Base-by-base conservation (phyloP, 2,329 filamentous ascomycete genomes). In the Incumbomyces delicatus region DNA sequence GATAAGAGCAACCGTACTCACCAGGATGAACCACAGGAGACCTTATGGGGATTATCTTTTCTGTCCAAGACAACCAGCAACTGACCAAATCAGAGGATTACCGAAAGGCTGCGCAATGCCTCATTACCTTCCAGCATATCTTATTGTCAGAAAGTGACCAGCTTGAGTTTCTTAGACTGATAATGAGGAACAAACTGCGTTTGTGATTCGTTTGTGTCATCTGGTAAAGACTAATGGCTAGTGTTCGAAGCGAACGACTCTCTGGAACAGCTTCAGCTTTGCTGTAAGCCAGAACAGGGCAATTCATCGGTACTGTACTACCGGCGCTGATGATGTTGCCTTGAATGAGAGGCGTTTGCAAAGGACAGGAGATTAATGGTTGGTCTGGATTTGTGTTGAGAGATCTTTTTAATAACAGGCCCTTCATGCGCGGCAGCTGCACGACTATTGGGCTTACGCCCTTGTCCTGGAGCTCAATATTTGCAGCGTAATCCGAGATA, bases 321-420 rank as follows among this genome's bases (percentile, higher is more conserved):
- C 42, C 20, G 30, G n/a, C 22, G 4, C 7, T 27, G 22, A 27
- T 8, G 8, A 27, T 27, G 22, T 5, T 27, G 22, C 22, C 22
- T 8, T 8, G 22, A 27, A 27, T 27, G 5, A 27, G 5, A 27
- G 22, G 4, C 22, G 22, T 27, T 27, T 27, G 22, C 22, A 27
- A 27, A 27, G 8, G 22, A 27, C 22, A 27, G 8, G 22, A 4
- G 22, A 8, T 27, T 8, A 8, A 27, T 27, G 42, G 27, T 45
- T 45, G 42, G 20, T 35, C 13, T 31, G 12, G 10, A 13, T 29
- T 14, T 20, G 22, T 27, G 22, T 8, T 27, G 32, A 13, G 22
- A 38, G 34, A 45, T 3, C 42, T 45, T 31, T 38, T 45, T 6
- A 38, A 30, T 20, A 30, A 38, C 42, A 34, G 33, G 33, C 31